These are phyloP conservation scores for Dryas drummondii DNA, from an alignment of 306 rosid species.

Conservation along the genomic window DNA sequence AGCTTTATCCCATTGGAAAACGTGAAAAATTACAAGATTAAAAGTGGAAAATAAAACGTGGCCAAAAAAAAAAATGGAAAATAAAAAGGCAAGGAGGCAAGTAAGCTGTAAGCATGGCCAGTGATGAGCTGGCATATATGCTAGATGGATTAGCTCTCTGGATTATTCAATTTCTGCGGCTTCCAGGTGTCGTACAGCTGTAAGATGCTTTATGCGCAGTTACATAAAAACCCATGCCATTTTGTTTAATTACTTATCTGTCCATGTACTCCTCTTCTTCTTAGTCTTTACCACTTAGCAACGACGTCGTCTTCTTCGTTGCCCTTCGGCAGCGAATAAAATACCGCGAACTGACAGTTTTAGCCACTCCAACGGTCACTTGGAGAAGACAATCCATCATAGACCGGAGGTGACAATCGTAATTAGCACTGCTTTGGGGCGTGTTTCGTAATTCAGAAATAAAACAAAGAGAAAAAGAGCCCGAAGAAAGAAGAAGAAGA, in stretches of 20 bases:
- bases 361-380: conserved; percentile 63
- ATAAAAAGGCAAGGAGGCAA: not conserved
- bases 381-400: not conserved
- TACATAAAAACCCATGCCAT: conserved; percentile 4
- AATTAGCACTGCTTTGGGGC: conserved; percentile 18
- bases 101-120: not conserved
- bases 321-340: not conserved
- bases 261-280: too few species aligned
- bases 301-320: not conserved
- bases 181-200: conserved; percentile 86
- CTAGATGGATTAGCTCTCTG: conserved; percentile 18
- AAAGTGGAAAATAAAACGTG: not conserved
- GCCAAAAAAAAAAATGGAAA: too few species aligned
- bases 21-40: not conserved
- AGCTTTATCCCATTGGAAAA: not conserved
- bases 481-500: not conserved
- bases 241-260: too few species aligned
- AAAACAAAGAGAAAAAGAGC: not conserved
- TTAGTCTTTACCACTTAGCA: too few species aligned
- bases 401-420: conserved; percentile 9
- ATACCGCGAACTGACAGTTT: conserved; percentile 5
- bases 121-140: conserved; percentile 48
- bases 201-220: conserved; percentile 12
- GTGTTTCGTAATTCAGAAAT: conserved; percentile 35
- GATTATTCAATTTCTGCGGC: conserved; percentile 25